Conservation (phyloP, 257 asterid species). For the Solanum sitiens region DNA sequence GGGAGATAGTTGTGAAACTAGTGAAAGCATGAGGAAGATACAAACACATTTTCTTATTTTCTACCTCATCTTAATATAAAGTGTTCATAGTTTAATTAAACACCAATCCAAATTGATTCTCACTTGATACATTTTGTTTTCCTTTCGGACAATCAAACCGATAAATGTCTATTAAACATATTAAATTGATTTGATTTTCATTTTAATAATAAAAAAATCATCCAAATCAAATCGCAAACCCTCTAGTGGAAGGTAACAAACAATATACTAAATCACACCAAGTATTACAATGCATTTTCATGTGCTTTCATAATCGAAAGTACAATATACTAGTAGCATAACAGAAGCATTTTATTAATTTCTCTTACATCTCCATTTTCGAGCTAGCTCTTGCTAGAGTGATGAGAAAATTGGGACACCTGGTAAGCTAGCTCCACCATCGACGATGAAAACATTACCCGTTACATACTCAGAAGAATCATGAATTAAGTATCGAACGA, state of each 20-base stretch:
- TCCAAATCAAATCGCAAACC: too few species aligned
- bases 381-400: not conserved
- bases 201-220: not conserved
- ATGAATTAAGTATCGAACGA: conserved; percentile 21
- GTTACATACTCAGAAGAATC: conserved; percentile 26
- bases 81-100: too few species aligned
- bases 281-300: not conserved
- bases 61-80: too few species aligned
- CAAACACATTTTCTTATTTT: too few species aligned
- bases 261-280: too few species aligned
- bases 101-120: too few species aligned
- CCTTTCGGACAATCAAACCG: too few species aligned
- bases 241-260: not conserved
- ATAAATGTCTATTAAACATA: too few species aligned
- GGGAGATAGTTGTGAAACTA: too few species aligned
- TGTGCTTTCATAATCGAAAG: not conserved
- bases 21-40: too few species aligned
- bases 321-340: not conserved
- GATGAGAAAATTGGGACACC: conserved; percentile 34
- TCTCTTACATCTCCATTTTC: not conserved
- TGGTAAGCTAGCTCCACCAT: conserved; percentile 19
- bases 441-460: conserved; percentile 28
- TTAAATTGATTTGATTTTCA: rapidly evolving
- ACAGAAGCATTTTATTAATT: not conserved
- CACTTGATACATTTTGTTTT: too few species aligned